These are phyloP conservation scores for Alternaria ethzedia DNA, from an alignment of 2,329 filamentous ascomycete genomes.

Conservation along the genomic window DNA sequence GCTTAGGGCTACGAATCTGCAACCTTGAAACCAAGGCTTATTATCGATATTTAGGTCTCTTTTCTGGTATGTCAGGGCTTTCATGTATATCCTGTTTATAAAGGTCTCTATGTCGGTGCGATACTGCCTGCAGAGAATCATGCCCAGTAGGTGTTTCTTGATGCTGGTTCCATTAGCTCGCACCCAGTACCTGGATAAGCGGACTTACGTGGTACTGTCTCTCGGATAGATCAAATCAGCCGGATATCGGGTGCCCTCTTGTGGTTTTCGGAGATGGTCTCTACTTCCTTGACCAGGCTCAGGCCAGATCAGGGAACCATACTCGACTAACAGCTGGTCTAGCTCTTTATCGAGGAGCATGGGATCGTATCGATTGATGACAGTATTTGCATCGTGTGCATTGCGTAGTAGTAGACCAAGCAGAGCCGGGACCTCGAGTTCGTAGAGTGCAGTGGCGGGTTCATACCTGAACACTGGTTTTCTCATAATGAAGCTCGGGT, in stretches of 20 bases:
- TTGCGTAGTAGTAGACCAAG: slow-evolving; percentile 15
- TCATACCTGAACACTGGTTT: neutral
- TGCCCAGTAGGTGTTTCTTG: slow-evolving; percentile 7
- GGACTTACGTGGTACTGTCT: slow-evolving; percentile 9
- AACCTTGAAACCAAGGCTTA: neutral
- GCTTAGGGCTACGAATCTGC: neutral
- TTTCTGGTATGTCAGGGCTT: neutral
- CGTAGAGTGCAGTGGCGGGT: slow-evolving; percentile 12
- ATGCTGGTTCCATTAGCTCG: neutral
- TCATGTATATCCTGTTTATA: neutral
- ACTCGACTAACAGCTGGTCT: slow-evolving; percentile 10
- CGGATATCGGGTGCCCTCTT: slow-evolving; percentile 7
- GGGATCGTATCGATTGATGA: slow-evolving; percentile 11
- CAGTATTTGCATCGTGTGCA: slow-evolving; percentile 7
- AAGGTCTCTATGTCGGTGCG: neutral
- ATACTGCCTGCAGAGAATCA: neutral
- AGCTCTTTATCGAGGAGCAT: slow-evolving; percentile 19
- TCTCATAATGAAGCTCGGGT: neutral
- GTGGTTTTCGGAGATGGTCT: slow-evolving; percentile 14
- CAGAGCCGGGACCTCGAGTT: slow-evolving; percentile 10
- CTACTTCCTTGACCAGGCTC: slow-evolving; percentile 1
- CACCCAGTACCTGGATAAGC: neutral
- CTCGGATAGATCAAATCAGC: slow-evolving; percentile 20
- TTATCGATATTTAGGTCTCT: neutral
- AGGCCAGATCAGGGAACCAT: slow-evolving; percentile 24